Conservation (phyloP, 1,139 yeast species). For the Lodderomyces parapsilosis region DNA sequence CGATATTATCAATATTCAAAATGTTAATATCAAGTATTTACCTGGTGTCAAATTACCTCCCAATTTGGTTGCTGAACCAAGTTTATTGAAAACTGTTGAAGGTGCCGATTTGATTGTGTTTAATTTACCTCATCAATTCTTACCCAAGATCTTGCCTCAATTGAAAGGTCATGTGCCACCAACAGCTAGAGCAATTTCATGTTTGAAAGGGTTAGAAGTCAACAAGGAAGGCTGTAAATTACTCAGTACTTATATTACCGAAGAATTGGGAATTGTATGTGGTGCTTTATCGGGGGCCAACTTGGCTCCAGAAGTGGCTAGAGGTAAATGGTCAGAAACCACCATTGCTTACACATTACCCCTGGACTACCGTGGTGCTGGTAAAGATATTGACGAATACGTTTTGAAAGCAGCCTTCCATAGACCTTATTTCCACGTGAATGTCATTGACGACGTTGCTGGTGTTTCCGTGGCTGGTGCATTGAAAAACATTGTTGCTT, state of each 20-base stretch:
- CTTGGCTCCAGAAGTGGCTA: slow-evolving; percentile 49
- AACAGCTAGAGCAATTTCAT: slow-evolving; percentile 43
- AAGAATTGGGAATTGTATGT: slow-evolving; percentile 42
- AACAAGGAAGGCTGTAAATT: slow-evolving; percentile 45
- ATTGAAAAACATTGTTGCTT: slow-evolving; percentile 46
- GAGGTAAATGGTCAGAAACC: slow-evolving; percentile 50
- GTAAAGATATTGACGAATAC: slow-evolving; percentile 41
- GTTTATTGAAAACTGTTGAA: slow-evolving; percentile 35
- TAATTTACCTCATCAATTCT: slow-evolving; percentile 51
- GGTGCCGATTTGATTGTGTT: slow-evolving; percentile 48
- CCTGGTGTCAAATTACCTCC: slow-evolving; percentile 44
- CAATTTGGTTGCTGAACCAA: slow-evolving; percentile 44
- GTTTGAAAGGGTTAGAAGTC: slow-evolving; percentile 51
- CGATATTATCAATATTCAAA: slow-evolving; percentile 42
- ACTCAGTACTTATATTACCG: slow-evolving; percentile 43
- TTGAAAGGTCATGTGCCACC: slow-evolving; percentile 42
- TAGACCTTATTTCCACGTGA: slow-evolving; percentile 49
- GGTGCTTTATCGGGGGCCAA: slow-evolving; percentile 52
- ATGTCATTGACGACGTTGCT: slow-evolving; percentile 47
- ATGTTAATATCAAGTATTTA: slow-evolving; percentile 47
- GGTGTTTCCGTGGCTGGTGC: slow-evolving; percentile 55
- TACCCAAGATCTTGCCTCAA: slow-evolving; percentile 36
- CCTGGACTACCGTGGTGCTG: slow-evolving; percentile 39
- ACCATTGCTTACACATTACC: slow-evolving; percentile 47
- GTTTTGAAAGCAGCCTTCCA: slow-evolving; percentile 47